Conservation (phyloP, 805 yeast genomes). For the Maudiozyma bulderi region DNA sequence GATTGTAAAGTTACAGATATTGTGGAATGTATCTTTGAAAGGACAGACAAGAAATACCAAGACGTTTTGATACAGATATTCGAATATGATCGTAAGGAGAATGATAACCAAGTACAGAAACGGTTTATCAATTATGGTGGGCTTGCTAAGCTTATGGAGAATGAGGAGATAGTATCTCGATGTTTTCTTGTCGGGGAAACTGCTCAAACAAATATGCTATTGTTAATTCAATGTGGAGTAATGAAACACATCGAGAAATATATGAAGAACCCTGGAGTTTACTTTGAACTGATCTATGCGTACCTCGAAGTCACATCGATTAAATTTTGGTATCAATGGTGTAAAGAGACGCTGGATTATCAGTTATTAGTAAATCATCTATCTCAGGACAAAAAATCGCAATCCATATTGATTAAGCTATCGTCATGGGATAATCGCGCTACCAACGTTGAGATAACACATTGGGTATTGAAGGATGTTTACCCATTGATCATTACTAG, state of each 20-base stretch:
- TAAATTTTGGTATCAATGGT: conserved; percentile 24
- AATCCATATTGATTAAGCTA: conserved; percentile 19
- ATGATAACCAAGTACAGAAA: conserved; percentile 14
- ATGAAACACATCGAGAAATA: conserved; percentile 5
- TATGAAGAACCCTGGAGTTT: conserved; percentile 7
- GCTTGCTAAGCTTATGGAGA: conserved; percentile 11
- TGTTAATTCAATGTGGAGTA: conserved; percentile 21
- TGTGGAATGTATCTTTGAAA: conserved; percentile 1
- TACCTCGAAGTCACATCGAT: conserved; percentile 16
- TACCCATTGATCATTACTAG: conserved; percentile 4
- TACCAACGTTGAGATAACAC: conserved; percentile 1
- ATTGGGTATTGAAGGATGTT: conserved; percentile 15
- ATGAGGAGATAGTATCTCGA: conserved; percentile 2
- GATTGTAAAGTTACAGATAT: conserved; percentile 11
- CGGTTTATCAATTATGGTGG: conserved; percentile 22
- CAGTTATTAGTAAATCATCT: conserved; percentile 6
- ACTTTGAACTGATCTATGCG: conserved; percentile 15
- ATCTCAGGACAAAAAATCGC: conserved; percentile 11
- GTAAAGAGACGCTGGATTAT: conserved; percentile 11
- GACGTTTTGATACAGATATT: conserved; percentile 7
- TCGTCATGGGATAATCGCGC: conserved; percentile 7
- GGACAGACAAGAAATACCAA: no score
- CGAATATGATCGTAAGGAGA: conserved; percentile 14
- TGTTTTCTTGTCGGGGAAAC: conserved; percentile 1
- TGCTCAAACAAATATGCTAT: background rate